A percentile compares a stretch with the other conserved stretches of the same genome.
These are phyloP conservation scores for Metroxylon sagu DNA, from an alignment of 176 grass and related monocot species.

Conservation along the genomic window DNA sequence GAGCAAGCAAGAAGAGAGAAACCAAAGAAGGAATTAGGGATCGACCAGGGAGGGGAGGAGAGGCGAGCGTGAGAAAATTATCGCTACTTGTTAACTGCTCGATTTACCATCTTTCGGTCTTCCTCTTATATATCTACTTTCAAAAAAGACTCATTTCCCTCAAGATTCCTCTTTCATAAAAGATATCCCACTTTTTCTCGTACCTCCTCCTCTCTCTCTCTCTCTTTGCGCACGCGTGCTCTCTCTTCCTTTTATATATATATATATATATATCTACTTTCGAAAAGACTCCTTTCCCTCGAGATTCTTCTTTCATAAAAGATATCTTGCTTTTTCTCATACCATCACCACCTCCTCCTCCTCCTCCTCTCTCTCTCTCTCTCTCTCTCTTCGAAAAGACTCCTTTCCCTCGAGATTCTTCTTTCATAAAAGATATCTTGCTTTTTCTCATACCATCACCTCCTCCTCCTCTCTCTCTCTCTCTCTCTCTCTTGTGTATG, in stretches of 20 bases:
- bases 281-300: background rate
- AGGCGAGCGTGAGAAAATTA: too few species aligned
- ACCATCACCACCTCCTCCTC: background rate
- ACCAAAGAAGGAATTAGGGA: background rate
- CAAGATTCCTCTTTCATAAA: conserved; percentile 25
- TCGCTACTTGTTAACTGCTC: too few species aligned
- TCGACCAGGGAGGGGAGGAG: too few species aligned
- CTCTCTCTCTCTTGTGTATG: too few species aligned
- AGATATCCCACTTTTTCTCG: background rate
- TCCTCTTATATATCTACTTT: too few species aligned
- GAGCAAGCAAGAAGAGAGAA: background rate
- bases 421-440: conserved; percentile 8
- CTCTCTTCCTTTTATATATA: too few species aligned
- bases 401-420: conserved; percentile 16
- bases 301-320: conserved; percentile 25
- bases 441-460: background rate
- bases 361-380: background rate
- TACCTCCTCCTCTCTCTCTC: conserved; percentile 1
- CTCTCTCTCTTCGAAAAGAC: too few species aligned
- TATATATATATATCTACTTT: too few species aligned
- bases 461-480: background rate
- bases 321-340: background rate
- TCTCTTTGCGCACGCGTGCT: too few species aligned
- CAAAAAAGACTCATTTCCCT: background rate
- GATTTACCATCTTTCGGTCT: too few species aligned